Percentiles rank a stretch among this genome's conserved stretches.
Conservation (phyloP, 179 eudicot species). For the Patellifolia procumbens region DNA sequence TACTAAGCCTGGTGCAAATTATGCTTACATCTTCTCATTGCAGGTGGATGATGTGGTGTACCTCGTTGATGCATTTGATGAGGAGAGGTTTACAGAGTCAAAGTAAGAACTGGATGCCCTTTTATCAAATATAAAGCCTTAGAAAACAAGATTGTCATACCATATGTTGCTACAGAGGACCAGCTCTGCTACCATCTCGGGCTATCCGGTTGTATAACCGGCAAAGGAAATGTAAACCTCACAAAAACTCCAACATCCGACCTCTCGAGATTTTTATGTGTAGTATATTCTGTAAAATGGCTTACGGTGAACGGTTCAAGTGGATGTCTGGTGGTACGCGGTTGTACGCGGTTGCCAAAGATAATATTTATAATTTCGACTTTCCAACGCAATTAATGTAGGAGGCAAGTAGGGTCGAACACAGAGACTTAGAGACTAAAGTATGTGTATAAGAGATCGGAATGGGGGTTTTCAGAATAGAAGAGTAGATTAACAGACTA, state of each 20-base stretch:
- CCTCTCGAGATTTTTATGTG: slow-evolving; percentile 66
- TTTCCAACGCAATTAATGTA: no score
- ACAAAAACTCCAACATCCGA: slow-evolving; percentile 50
- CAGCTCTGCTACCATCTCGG: slow-evolving; percentile 55
- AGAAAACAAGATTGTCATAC: slow-evolving; percentile 60
- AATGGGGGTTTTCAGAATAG: no score
- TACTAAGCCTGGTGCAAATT: not conserved
- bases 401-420: no score
- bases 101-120: slow-evolving; percentile 55
- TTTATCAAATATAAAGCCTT: slow-evolving; percentile 50
- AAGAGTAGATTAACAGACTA: no score
- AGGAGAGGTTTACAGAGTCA: slow-evolving; percentile 57
- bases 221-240: slow-evolving; percentile 57
- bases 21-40: not conserved
- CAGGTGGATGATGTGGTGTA: slow-evolving; percentile 67
- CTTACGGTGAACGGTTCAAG: slow-evolving; percentile 67
- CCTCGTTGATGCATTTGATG: slow-evolving; percentile 58
- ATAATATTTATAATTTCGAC: no score
- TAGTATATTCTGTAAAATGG: slow-evolving; percentile 68
- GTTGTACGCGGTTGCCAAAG: no score
- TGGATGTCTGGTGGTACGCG: no score
- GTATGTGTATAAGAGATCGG: no score
- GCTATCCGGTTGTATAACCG: slow-evolving; percentile 47
- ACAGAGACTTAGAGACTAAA: no score
- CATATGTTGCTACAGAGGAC: slow-evolving; percentile 60